A percentile compares a stretch with the other conserved stretches of the same genome.
Evolutionary conservation across 306 rosid species (phyloP).

Genomic region (Lathyrus sativus): DNA sequence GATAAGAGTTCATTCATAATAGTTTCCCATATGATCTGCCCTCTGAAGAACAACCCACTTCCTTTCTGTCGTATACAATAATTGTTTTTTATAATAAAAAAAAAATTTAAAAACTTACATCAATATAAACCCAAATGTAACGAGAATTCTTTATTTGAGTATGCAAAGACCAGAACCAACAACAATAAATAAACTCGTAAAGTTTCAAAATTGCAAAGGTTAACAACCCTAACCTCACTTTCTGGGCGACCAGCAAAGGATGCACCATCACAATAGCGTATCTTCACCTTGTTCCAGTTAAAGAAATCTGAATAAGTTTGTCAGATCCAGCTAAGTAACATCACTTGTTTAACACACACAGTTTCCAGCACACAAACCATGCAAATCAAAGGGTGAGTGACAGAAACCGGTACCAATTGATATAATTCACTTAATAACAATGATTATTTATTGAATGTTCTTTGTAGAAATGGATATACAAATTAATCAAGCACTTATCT

Average conservation of each 20-base stretch:
- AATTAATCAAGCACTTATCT: background rate
- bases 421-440: no score
- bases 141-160: constrained; percentile 13
- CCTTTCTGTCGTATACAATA: constrained; percentile 49
- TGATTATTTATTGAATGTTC: no score
- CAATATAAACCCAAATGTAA: constrained; percentile 8
- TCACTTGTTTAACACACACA: constrained; percentile 24
- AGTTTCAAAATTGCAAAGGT: constrained; percentile 18
- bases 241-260: constrained; percentile 86
- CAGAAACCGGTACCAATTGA: no score
- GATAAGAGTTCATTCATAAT: constrained; percentile 78
- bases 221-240: constrained; percentile 58
- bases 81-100: background rate
- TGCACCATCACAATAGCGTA: constrained; percentile 95
- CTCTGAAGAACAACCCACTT: constrained; percentile 71
- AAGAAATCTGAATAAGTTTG: constrained; percentile 74
- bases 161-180: background rate
- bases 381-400: constrained; percentile 1
- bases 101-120: no score
- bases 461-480: background rate
- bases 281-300: constrained; percentile 94
- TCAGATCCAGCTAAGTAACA: constrained; percentile 40
- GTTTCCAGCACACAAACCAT: constrained; percentile 21
- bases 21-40: constrained; percentile 90
- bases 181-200: constrained; percentile 14